A percentile compares a stretch with the other conserved stretches of the same genome.
Evolutionary conservation across 805 yeast genomes (phyloP).

Genomic region (Kodamaea neixiangensis): DNA sequence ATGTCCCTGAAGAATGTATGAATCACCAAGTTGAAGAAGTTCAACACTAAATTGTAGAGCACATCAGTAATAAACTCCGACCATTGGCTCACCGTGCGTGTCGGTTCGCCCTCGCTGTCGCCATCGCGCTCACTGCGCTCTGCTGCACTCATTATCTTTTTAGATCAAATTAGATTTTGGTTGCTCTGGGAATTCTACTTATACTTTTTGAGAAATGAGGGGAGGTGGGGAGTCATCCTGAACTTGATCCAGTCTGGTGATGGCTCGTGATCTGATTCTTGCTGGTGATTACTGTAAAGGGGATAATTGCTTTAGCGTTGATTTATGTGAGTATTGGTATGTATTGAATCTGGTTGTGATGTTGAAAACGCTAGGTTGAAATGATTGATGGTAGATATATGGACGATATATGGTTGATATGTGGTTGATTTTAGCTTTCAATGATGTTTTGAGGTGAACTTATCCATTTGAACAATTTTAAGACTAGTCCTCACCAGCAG

Average conservation of each 20-base stretch:
- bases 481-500: constrained; percentile 86
- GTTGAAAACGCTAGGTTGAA: no score
- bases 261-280: no score
- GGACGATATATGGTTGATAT: no score
- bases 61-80: constrained; percentile 2
- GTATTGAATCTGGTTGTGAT: no score
- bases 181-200: neutral
- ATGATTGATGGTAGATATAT: no score
- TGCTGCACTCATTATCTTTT: neutral
- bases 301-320: no score
- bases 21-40: constrained; percentile 35
- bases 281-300: no score
- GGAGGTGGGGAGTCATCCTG: neutral
- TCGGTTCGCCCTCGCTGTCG: neutral
- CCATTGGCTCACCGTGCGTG: neutral
- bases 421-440: no score
- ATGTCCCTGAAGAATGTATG: constrained; percentile 46
- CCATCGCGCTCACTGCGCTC: neutral
- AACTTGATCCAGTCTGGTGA: no score
- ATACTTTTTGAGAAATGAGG: neutral
- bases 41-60: constrained; percentile 31
- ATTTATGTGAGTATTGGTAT: no score
- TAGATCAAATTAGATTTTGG: neutral
- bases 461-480: no score
- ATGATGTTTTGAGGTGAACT: neutral